Conservation (phyloP, 2,329 filamentous ascomycete species). For the Diaporthe nobilis region DNA sequence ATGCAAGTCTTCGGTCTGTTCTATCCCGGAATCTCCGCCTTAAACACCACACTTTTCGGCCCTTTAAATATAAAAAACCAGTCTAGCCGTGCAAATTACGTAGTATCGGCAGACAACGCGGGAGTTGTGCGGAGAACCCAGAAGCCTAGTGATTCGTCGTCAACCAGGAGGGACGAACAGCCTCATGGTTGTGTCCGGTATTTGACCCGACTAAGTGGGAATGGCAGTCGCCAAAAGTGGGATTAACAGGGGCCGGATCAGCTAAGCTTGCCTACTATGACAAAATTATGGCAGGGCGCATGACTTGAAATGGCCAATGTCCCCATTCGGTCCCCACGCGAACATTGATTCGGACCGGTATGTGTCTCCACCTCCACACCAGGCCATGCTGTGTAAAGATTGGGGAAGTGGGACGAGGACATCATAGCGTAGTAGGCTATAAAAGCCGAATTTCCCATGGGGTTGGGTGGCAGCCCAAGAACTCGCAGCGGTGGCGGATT, state of each 20-base stretch:
- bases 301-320: constrained; percentile 1
- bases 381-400: background rate
- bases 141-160: background rate
- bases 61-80: background rate
- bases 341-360: constrained; percentile 14
- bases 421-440: constrained; percentile 2
- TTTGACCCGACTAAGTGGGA: constrained; percentile 25
- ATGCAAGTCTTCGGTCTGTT: background rate
- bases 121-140: constrained; percentile 19
- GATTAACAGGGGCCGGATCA: constrained; percentile 9
- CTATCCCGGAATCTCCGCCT: background rate
- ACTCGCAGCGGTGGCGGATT: background rate
- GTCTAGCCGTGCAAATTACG: background rate
- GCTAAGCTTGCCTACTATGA: background rate
- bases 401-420: constrained; percentile 17
- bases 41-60: background rate
- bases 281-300: constrained; percentile 19
- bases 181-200: background rate
- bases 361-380: constrained; percentile 30
- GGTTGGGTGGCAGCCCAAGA: no score
- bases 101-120: constrained; percentile 4
- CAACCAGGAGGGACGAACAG: background rate
- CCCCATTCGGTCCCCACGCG: constrained; percentile 26
- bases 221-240: background rate
- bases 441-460: background rate